Conservation (phyloP, 176 grass and related monocot genomes). For the Musa schizocarpa region DNA sequence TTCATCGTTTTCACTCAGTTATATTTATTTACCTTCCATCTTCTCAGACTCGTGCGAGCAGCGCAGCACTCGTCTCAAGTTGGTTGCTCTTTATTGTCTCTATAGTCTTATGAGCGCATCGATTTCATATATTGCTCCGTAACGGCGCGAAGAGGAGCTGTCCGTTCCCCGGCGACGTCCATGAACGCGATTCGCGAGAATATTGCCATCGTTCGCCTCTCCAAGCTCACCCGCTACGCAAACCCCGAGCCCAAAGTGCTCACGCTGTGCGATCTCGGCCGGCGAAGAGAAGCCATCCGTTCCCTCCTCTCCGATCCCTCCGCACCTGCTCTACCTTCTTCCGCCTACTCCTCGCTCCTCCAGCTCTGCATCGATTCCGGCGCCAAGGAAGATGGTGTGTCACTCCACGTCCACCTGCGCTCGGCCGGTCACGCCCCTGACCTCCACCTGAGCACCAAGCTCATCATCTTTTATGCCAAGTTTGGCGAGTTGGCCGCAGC, state of each 20-base stretch:
- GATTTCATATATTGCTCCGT: too few species aligned
- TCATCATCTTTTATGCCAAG: slow-evolving; percentile 46
- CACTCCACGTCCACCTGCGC: slow-evolving; percentile 28
- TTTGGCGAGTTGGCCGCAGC: slow-evolving; percentile 21
- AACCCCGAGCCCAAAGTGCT: neutral
- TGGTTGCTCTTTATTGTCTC: too few species aligned
- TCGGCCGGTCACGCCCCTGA: slow-evolving; percentile 4
- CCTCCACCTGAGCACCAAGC: slow-evolving; percentile 53
- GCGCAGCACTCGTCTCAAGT: too few species aligned
- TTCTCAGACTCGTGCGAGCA: too few species aligned
- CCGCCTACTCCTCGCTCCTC: slow-evolving; percentile 43
- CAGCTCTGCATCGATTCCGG: slow-evolving; percentile 40
- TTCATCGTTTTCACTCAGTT: too few species aligned
- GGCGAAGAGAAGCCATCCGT: slow-evolving; percentile 16
- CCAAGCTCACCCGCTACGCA: neutral
- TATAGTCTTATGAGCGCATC: too few species aligned
- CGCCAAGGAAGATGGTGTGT: slow-evolving; percentile 30
- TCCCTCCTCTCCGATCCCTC: slow-evolving; percentile 3
- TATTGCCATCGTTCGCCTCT: neutral
- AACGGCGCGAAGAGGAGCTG: too few species aligned
- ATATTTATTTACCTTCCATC: too few species aligned
- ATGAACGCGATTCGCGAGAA: slow-evolving; percentile 7
- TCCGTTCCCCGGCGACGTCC: neutral
- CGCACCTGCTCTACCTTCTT: neutral
- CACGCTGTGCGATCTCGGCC: slow-evolving; percentile 13